phyloP scores from a whole-genome alignment of 2,329 filamentous ascomycete species.

The Fusarium oxysporum region DNA sequence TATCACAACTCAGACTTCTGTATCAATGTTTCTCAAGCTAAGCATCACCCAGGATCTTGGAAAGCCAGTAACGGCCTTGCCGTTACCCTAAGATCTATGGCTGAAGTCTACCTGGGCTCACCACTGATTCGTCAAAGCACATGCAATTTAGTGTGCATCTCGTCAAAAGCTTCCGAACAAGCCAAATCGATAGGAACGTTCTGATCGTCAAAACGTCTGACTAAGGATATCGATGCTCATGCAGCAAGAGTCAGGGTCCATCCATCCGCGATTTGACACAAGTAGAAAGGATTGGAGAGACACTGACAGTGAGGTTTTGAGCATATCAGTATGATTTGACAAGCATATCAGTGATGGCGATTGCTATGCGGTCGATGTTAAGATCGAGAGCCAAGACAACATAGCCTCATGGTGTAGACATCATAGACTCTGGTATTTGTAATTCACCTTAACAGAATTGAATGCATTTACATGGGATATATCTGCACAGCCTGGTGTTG shows the following conservation, averaged over 20 bases:
- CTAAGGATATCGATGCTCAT: slow-evolving; percentile 13
- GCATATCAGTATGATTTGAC: background rate
- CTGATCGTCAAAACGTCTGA: slow-evolving; percentile 20
- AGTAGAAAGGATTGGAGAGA: slow-evolving; percentile 10
- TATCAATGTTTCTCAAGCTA: background rate
- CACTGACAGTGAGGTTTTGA: background rate
- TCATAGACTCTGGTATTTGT: slow-evolving; percentile 22
- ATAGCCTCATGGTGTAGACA: slow-evolving; percentile 13
- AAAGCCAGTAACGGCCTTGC: slow-evolving; percentile 7
- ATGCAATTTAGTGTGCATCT: background rate
- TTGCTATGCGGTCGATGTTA: background rate
- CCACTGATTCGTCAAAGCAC: slow-evolving; percentile 17
- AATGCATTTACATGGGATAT: slow-evolving; percentile 11
- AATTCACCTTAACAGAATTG: background rate
- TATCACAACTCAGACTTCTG: background rate
- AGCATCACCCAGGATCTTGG: background rate
- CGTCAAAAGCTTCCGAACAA: slow-evolving; percentile 9
- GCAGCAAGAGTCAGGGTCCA: slow-evolving; percentile 29
- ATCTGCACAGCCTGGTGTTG: slow-evolving; percentile 27
- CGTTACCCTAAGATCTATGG: background rate
- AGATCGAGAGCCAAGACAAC: slow-evolving; percentile 6
- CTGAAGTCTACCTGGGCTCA: slow-evolving; percentile 4
- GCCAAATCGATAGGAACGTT: slow-evolving; percentile 12
- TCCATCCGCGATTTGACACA: background rate
- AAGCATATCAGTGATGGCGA: slow-evolving; percentile 4